phyloP scores from a whole-genome alignment of 2,329 filamentous ascomycete genomes.

The Pyricularia grisea region DNA sequence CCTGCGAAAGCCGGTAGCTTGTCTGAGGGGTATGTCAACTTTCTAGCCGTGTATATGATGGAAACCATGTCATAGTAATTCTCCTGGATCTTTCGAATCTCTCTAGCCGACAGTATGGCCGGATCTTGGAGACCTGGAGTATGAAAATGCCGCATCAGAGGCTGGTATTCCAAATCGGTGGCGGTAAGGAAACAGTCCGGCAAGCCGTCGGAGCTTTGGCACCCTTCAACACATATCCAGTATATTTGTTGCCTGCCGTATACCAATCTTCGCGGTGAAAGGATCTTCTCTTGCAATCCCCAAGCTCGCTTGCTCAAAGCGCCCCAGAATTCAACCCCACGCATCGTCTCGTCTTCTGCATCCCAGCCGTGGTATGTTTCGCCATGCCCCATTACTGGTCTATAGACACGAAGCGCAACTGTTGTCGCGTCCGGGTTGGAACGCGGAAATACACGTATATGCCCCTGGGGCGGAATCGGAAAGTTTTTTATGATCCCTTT shows the following conservation, averaged over 20 bases:
- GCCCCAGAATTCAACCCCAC: not conserved
- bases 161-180: not conserved
- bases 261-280: not conserved
- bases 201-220: not conserved
- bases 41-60: not conserved
- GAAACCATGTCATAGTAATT: not conserved
- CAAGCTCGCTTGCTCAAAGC: not conserved
- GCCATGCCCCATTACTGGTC: accelerated
- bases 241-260: not conserved
- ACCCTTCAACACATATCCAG: not conserved
- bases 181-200: not conserved
- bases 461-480: not conserved
- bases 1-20: not conserved
- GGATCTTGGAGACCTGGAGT: not conserved
- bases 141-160: not conserved
- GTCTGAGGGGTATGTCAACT: not conserved
- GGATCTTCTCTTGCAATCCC: not conserved
- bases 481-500: too few relatives aligned
- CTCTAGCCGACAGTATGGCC: not conserved
- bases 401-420: not conserved
- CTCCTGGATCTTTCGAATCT: not conserved
- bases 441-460: not conserved
- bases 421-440: not conserved
- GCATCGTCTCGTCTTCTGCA: not conserved
- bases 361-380: too few relatives aligned